Percentiles rank a stretch among this genome's conserved stretches.
Conservation (phyloP, 805 yeast genomes). For the Yarrowia osloensis region DNA sequence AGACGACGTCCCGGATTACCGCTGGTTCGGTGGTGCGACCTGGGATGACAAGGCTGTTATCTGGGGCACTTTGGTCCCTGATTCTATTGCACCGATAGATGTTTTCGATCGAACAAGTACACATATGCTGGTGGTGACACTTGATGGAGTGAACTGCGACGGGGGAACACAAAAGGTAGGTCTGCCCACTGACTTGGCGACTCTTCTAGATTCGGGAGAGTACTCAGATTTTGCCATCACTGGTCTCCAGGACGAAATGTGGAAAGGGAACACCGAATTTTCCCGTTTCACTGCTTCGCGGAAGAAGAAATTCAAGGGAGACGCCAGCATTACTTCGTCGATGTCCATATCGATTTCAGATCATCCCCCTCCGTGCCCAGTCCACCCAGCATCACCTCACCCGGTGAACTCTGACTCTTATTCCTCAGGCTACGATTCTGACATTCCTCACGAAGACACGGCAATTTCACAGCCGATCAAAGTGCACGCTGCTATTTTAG, state of each 20-base stretch:
- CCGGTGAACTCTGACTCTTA: not conserved
- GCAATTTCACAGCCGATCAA: not conserved
- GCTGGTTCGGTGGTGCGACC: constrained; percentile 1
- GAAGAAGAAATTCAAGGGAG: not conserved
- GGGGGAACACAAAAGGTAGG: not conserved
- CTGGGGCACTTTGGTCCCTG: constrained; percentile 5
- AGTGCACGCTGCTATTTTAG: not conserved
- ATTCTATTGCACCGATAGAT: not conserved
- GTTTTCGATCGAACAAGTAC: not conserved
- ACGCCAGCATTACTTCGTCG: not conserved
- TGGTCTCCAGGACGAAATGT: not conserved
- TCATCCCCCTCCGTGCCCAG: not conserved
- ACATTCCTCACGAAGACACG: not conserved
- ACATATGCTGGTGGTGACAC: constrained; percentile 6
- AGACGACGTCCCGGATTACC: not conserved
- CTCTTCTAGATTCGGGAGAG: not conserved
- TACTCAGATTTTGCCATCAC: constrained; percentile 8
- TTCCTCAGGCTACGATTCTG: not conserved
- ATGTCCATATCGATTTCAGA: not conserved
- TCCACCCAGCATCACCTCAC: not conserved
- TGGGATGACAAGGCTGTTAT: constrained; percentile 15
- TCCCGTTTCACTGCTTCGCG: not conserved
- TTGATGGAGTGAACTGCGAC: not conserved
- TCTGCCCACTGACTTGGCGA: not conserved
- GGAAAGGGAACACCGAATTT: not conserved